Base-by-base conservation (phyloP, 2,329 filamentous ascomycete genomes). In the Ceratocystis harringtonii region DNA sequence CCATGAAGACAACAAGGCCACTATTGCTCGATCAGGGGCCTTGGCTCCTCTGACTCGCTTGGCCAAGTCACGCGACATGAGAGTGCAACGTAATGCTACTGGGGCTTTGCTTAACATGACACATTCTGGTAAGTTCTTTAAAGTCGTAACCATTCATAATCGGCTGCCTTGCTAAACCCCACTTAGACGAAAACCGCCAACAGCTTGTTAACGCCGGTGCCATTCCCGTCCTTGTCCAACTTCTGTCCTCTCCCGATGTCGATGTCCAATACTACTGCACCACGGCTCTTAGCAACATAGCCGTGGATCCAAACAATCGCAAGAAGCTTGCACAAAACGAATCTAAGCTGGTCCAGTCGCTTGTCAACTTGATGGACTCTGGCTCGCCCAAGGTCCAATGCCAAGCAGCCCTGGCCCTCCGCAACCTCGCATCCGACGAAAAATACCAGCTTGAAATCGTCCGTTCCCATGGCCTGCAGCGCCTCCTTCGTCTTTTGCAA, bases 251-350 rank as follows among this genome's bases (percentile, higher is more conserved):
- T 30, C 79, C 87, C 67, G 94, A 99, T 72, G 92, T 96, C 70
- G 94, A 99, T 73, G 94, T 99, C 41, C 94, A 99, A 77, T 99
- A 99, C 77, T 99, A 99, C 77, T 99, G 94, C 78, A 99, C 94
- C 19, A 99, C 94, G 3, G 94, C 94, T 12, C 83, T 99, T 67
- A 97, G 92, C 81, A 99, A 99, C 75, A 99, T 99, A 71, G 94
- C 94, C 5, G 94, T 99, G 64, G 94, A 99, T 73, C 82, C 88
- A 58, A 88, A 85, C 72, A 97, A 97, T 77, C 83, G 94, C 70
- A 90, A 92, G 73, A 91, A 92, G 74, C 82, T 99, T 64, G 90
- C 92, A 36, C 87, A 95, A 72, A 92, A 89, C 7, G 94, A 99
- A 74, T 86, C 89, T 25, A 90, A 92, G 70, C 82, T 99, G 30